Conservation (phyloP, 225 moss, liverwort and hornwort genomes). For the Marchantia paleacea region DNA sequence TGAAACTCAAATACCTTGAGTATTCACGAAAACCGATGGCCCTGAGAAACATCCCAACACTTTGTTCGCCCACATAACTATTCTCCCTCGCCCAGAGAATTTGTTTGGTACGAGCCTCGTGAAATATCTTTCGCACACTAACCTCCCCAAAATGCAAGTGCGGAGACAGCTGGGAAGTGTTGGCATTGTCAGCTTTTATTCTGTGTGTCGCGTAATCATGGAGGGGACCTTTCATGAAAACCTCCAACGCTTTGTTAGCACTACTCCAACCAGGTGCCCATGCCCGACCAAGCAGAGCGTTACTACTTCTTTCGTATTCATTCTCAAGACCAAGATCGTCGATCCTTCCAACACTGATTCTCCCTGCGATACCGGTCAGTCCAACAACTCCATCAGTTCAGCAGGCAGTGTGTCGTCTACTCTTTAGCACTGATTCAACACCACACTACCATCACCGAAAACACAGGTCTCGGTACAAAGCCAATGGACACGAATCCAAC, state of each 20-base stretch:
- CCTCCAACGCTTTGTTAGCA: slow-evolving; percentile 76
- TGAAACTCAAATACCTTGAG: slow-evolving; percentile 95
- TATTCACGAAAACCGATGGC: slow-evolving; percentile 97
- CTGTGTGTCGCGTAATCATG: slow-evolving; percentile 68
- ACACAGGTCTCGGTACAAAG: too few relatives aligned
- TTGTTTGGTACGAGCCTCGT: slow-evolving; percentile 75
- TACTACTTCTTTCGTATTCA: slow-evolving; percentile 83
- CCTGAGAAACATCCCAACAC: slow-evolving; percentile 79
- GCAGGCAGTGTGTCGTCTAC: too few relatives aligned
- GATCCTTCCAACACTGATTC: slow-evolving; percentile 36
- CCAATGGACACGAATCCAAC: too few relatives aligned
- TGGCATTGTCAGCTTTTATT: slow-evolving; percentile 68
- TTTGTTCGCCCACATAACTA: slow-evolving; percentile 50
- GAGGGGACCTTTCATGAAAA: slow-evolving; percentile 61
- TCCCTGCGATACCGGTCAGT: slow-evolving; percentile 37
- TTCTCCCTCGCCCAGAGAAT: slow-evolving; percentile 84
- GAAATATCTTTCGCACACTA: slow-evolving; percentile 91
- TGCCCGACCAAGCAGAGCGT: slow-evolving; percentile 73
- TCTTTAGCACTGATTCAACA: too few relatives aligned
- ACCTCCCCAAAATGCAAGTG: slow-evolving; percentile 96
- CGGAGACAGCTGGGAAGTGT: slow-evolving; percentile 81
- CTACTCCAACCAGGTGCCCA: slow-evolving; percentile 94
- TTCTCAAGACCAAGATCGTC: slow-evolving; percentile 83
- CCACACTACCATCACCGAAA: too few relatives aligned
- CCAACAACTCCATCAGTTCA: not conserved